A percentile compares a stretch with the other conserved stretches of the same genome.
These are phyloP conservation scores for Alternaria alternata DNA, from an alignment of 2,329 filamentous ascomycete species.

Conservation along the genomic window DNA sequence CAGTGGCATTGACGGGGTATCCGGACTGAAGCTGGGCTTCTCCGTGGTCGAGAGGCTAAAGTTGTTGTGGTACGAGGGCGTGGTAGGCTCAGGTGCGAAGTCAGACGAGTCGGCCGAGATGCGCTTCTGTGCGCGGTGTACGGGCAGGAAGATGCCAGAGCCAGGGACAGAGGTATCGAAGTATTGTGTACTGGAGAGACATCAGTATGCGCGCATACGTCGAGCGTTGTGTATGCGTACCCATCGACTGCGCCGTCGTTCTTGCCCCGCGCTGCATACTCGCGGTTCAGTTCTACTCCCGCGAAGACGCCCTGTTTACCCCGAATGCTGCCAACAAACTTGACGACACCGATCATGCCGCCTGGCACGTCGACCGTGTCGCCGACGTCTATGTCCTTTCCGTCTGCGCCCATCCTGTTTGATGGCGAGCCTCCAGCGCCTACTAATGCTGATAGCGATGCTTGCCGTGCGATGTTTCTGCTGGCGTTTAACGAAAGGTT, in stretches of 20 bases:
- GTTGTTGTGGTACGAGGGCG: slow-evolving; percentile 63
- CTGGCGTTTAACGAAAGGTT: slow-evolving; percentile 52
- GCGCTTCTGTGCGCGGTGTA: slow-evolving; percentile 78
- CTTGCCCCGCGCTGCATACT: slow-evolving; percentile 86
- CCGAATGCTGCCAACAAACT: slow-evolving; percentile 84
- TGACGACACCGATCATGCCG: slow-evolving; percentile 88
- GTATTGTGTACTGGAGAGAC: slow-evolving; percentile 65
- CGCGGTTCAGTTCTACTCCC: slow-evolving; percentile 84
- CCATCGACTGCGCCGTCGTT: slow-evolving; percentile 97
- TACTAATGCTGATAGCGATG: slow-evolving; percentile 74
- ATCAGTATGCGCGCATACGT: slow-evolving; percentile 17
- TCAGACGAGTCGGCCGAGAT: slow-evolving; percentile 64
- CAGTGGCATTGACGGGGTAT: slow-evolving; percentile 71
- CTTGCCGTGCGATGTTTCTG: slow-evolving; percentile 70
- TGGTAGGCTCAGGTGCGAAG: slow-evolving; percentile 73
- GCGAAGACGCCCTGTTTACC: slow-evolving; percentile 93
- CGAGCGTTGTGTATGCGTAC: slow-evolving; percentile 58
- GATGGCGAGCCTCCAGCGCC: slow-evolving; percentile 53
- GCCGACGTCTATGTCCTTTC: slow-evolving; percentile 71
- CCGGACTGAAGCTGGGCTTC: slow-evolving; percentile 48
- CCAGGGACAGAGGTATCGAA: slow-evolving; percentile 81
- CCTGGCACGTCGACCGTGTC: slow-evolving; percentile 92
- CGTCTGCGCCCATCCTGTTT: slow-evolving; percentile 56
- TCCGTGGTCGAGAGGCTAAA: slow-evolving; percentile 66
- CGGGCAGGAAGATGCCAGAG: slow-evolving; percentile 91